A percentile compares a stretch with the other conserved stretches of the same genome.
Conservation (phyloP, 2,329 filamentous ascomycete genomes). For the Tolypocladium album region DNA sequence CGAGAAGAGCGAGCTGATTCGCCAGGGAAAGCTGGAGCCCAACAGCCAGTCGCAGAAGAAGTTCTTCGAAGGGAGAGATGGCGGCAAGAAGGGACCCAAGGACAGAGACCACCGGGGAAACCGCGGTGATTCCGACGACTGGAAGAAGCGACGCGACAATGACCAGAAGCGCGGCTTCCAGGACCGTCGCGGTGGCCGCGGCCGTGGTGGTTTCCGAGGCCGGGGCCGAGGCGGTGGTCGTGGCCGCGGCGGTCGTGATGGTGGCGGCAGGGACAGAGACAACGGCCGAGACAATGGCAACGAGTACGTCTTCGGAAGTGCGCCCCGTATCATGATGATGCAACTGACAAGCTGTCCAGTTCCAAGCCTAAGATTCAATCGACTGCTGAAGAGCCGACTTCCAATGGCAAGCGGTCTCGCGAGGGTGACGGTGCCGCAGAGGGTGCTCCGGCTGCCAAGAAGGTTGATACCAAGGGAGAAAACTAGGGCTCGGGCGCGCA, state of each 20-base stretch:
- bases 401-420: slow-evolving; percentile 42
- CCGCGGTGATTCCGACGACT: slow-evolving; percentile 40
- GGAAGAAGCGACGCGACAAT: slow-evolving; percentile 53
- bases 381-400: slow-evolving; percentile 24
- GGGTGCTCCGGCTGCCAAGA: slow-evolving; percentile 46
- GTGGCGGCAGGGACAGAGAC: slow-evolving; percentile 21
- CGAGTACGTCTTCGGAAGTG: slow-evolving; percentile 14
- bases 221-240: slow-evolving; percentile 30
- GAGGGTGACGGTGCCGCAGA: slow-evolving; percentile 35
- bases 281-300: slow-evolving; percentile 16
- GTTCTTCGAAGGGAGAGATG: slow-evolving; percentile 39
- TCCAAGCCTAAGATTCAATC: slow-evolving; percentile 31
- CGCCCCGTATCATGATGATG: not conserved
- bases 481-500: slow-evolving; percentile 4
- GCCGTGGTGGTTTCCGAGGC: slow-evolving; percentile 24
- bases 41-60: slow-evolving; percentile 29
- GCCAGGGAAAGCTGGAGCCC: slow-evolving; percentile 57
- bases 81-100: slow-evolving; percentile 18
- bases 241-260: slow-evolving; percentile 23
- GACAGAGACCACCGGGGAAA: slow-evolving; percentile 25
- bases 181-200: slow-evolving; percentile 32
- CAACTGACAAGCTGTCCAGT: slow-evolving; percentile 9
- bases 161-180: slow-evolving; percentile 51
- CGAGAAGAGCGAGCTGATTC: slow-evolving; percentile 64
- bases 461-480: slow-evolving; percentile 44